Base-by-base conservation (phyloP, 1,139 yeast species). In the Starmera stellimalicola region DNA sequence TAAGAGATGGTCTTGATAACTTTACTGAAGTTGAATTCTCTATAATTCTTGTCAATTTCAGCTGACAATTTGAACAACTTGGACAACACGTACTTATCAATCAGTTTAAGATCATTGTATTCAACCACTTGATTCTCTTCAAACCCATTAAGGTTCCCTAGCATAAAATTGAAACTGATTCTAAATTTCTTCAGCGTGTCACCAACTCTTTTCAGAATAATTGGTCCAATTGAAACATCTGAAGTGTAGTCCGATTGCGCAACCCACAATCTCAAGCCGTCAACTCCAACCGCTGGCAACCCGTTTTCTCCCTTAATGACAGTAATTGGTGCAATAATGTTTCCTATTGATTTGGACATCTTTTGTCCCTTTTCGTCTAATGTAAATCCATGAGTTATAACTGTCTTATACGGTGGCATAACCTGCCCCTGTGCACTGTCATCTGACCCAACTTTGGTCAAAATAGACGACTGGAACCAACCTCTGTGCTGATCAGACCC, bases 401-500 rank as follows among this genome's bases (percentile, higher is more conserved):
- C 73, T 25, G 69, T 67, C 40, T 70, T 70, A 57, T 71, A 91
- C 0, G 98, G 98, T 0, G 91, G 71, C n/a, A 52, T 43, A 8
- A 22, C 12, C 6, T 57, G 48, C 2, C 27, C 16, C 7, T 20
- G 20, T 0, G 29, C 18, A 1, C 39, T 44, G 5, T 46, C 46
- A 10, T 55, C 50, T 1, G 61, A 46, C 2, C 76, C 88, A 20
- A 85, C 69, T 48, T 77, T 82, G 26, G 94, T 88, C 38, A 93
- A 62, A 26, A 93, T 61, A 1, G 96, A 85, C 18, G 95, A 84
- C 59, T 91, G 99, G 55, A 91, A 91, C 99, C 99, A 91, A 0
- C 99, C 99, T 40, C 99, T 71, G 52, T 93, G 98, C 55, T 91
- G 99, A 53, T 91, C 99, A 24, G 91, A 75, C 2, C 99, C 99